Base-by-base conservation (phyloP, 139 green algal species). In the Bryopsis sp. region DNA sequence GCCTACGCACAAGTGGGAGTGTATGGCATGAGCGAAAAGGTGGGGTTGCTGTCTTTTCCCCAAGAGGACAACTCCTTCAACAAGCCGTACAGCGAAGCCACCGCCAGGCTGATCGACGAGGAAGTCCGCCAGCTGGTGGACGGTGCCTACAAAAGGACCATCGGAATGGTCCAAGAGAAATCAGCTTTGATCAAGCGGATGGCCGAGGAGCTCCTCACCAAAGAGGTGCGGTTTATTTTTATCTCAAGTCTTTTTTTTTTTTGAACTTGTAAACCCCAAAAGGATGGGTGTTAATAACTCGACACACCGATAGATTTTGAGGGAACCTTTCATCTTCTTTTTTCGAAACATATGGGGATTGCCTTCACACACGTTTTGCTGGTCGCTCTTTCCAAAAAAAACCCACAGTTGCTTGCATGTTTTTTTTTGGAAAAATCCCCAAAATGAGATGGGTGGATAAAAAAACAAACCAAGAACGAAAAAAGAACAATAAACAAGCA, bases 51-150 rank as follows among this genome's bases (percentile, higher is more conserved):
- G 33, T 97, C 88, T 2, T 99, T 95, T 81, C 92, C 95, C 15
- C 80, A 76, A 58, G 79, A 93, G 54, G 79, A 94, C 3, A 76
- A 89, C 34, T 70, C 78, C 1, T 90, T 99, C 74, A 82, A 93
- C 76, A 98, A 97, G 84, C 95, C 95, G 19, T 99, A 97, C 88
- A 85, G 64, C 47, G 82, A 97, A 36, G 83, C 95, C 70, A 99
- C 94, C 0, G 93, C 94, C 2, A 78, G 78, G 5, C 76, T 98
- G 39, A 99, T 99, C 47, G 95, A 99, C 77, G 69, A 83, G 39
- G 95, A 99, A 85, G 93, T 95, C 58, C 81, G 92, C 19, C 36
- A 74, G 32, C 82, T 96, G 58, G 86, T 98, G 29, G 78, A 92
- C 39, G 46, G 29, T 1, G 86, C 88, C 0, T 99, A 98, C 77